phyloP scores from a whole-genome alignment of 768 basidiomycete species.

The Holtermanniella nyarrowii region DNA sequence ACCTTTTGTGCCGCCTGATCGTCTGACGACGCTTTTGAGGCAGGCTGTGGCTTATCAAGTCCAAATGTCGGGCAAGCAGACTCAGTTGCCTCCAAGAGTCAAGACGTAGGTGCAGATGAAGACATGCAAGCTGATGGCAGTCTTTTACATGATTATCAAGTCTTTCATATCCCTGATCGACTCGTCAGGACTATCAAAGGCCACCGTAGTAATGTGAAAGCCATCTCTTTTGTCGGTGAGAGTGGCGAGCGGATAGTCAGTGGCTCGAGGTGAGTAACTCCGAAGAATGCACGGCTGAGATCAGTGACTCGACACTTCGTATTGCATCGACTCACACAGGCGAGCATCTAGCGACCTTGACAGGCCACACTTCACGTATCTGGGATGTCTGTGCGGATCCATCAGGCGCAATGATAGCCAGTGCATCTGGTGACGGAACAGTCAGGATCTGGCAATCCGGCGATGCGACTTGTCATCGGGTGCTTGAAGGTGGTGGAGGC shows the following conservation, averaged over 20 bases:
- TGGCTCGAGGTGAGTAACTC: slow-evolving; percentile 30
- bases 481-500: slow-evolving; percentile 27
- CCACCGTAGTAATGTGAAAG: slow-evolving; percentile 36
- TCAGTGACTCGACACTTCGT: slow-evolving; percentile 34
- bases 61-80: slow-evolving; percentile 2
- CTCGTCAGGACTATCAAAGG: slow-evolving; percentile 12
- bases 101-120: neutral
- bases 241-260: slow-evolving; percentile 20
- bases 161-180: slow-evolving; percentile 18
- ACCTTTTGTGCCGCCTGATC: slow-evolving; percentile 11
- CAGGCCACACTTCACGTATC: slow-evolving; percentile 33
- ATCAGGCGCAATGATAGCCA: slow-evolving; percentile 11
- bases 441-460: slow-evolving; percentile 29
- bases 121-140: slow-evolving; percentile 5
- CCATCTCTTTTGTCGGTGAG: slow-evolving; percentile 20
- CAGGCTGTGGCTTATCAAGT: slow-evolving; percentile 39
- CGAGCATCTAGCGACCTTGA: slow-evolving; percentile 10
- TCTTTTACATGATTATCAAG: slow-evolving; percentile 32
- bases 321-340: slow-evolving; percentile 23
- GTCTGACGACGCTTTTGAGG: slow-evolving; percentile 23
- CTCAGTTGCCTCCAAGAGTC: neutral
- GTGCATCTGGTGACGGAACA: slow-evolving; percentile 33
- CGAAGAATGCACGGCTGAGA: too few relatives aligned
- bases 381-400: slow-evolving; percentile 24
- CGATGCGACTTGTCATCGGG: slow-evolving; percentile 9